Evolutionary conservation across 345 rosid species (phyloP).

Genomic region (Sisymbrium irio): DNA sequence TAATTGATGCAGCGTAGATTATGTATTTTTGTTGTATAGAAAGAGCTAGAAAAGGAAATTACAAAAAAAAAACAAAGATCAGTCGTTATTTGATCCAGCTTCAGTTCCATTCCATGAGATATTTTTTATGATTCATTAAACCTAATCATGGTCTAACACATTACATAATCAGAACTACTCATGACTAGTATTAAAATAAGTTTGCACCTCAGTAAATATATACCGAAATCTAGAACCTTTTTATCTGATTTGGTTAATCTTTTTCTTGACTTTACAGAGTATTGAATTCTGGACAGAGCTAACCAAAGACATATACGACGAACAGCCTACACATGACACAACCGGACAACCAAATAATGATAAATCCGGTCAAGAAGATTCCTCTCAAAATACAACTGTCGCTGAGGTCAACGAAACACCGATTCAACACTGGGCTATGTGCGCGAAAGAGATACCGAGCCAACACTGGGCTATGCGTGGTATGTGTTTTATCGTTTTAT

Average conservation of each 20-base stretch:
- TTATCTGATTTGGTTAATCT: neutral
- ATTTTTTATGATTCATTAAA: no score
- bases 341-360: neutral
- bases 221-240: neutral
- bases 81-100: no score
- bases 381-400: neutral
- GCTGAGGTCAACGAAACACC: constrained; percentile 7
- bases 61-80: neutral
- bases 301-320: neutral
- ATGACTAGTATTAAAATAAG: no score
- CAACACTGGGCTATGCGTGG: constrained; percentile 13
- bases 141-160: no score
- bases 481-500: neutral
- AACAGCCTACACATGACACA: neutral
- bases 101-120: no score
- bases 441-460: neutral
- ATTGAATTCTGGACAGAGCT: constrained; percentile 19
- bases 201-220: no score
- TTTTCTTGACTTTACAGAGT: neutral
- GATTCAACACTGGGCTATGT: constrained; percentile 11
- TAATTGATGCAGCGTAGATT: neutral
- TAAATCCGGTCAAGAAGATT: neutral
- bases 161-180: no score
- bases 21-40: neutral
- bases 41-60: neutral